Conservation (phyloP, 345 rosid genomes). For the Ricinus communis region DNA sequence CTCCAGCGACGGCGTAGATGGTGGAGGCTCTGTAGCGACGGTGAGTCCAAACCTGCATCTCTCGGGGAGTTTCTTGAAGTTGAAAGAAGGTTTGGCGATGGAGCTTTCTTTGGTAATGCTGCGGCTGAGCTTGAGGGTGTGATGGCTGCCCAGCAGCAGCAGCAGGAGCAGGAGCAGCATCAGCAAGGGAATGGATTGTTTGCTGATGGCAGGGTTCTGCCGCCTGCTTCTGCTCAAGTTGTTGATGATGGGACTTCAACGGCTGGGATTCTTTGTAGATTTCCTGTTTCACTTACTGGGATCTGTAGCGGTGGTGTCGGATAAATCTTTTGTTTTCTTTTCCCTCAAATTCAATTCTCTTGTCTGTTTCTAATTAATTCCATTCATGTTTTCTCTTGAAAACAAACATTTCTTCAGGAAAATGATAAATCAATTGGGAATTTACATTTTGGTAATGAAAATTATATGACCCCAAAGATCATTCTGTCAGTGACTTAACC, state of each 20-base stretch:
- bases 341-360: neutral
- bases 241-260: constrained; percentile 37
- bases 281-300: constrained; percentile 68
- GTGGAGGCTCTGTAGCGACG: constrained; percentile 88
- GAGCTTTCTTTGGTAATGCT: constrained; percentile 41
- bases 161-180: constrained; percentile 17
- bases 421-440: no score
- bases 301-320: constrained; percentile 65
- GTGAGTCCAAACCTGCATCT: constrained; percentile 62
- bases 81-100: constrained; percentile 81
- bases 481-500: no score
- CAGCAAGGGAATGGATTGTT: constrained; percentile 50
- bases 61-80: constrained; percentile 88
- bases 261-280: constrained; percentile 56
- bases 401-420: no score
- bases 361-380: neutral
- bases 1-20: constrained; percentile 42
- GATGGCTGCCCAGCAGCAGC: constrained; percentile 26
- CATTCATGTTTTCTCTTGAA: neutral
- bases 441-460: no score
- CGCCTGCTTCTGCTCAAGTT: constrained; percentile 48
- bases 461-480: no score
- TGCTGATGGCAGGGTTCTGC: constrained; percentile 82
- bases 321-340: constrained; percentile 8
- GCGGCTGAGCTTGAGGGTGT: constrained; percentile 62